A percentile compares a stretch with the other conserved stretches of the same genome.
These are phyloP conservation scores for Neopestalotiopsis sp. DNA, from an alignment of 2,329 filamentous ascomycete species.

Conservation along the genomic window DNA sequence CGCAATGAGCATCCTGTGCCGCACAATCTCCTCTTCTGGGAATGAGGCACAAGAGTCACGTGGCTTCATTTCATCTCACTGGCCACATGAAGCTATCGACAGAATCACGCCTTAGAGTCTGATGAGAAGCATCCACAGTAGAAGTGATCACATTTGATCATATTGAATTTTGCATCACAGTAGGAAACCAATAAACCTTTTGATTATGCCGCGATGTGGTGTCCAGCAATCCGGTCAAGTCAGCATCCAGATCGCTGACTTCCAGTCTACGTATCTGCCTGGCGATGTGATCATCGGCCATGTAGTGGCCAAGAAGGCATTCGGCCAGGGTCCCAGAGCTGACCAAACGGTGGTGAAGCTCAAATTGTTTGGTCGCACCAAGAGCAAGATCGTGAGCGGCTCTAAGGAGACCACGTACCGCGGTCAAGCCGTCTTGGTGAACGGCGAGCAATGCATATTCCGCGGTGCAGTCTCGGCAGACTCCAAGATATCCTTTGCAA, in stretches of 20 bases:
- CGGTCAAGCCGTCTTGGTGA: conserved; percentile 16
- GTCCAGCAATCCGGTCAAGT: neutral
- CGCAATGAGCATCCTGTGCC: neutral
- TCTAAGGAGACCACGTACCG: neutral
- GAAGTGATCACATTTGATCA: neutral
- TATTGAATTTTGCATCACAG: too few relatives aligned
- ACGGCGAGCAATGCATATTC: conserved; percentile 12
- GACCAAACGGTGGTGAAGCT: conserved; percentile 12
- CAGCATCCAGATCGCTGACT: conserved; percentile 13
- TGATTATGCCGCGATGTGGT: conserved; percentile 10
- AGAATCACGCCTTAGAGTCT: neutral
- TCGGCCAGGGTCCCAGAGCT: neutral
- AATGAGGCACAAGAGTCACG: neutral
- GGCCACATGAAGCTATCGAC: neutral
- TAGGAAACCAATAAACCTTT: too few relatives aligned
- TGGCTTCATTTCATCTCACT: neutral
- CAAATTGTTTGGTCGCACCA: conserved; percentile 16
- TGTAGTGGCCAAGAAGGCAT: conserved; percentile 7
- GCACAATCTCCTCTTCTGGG: neutral
- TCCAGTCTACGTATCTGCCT: conserved; percentile 17
- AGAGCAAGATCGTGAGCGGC: conserved; percentile 14
- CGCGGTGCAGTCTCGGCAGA: conserved; percentile 6
- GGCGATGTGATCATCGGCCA: conserved; percentile 17
- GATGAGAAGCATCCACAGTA: neutral
- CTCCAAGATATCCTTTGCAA: conserved; percentile 13